These are phyloP conservation scores for Penicillium sclerotigenum DNA, from an alignment of 2,329 filamentous ascomycete genomes.

Conservation along the genomic window DNA sequence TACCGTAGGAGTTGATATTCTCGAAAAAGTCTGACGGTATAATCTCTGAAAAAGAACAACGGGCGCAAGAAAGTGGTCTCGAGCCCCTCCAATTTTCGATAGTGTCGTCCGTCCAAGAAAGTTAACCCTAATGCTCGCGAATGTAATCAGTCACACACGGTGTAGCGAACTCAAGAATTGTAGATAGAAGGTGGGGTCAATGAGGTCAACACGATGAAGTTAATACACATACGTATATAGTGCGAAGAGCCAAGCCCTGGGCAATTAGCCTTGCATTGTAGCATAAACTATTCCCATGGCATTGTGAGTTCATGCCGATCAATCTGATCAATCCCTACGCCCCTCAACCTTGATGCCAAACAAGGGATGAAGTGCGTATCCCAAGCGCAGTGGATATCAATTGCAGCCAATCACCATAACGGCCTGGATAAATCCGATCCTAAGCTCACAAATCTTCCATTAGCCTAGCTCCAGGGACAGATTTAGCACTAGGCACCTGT, in stretches of 20 bases:
- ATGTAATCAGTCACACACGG: not conserved
- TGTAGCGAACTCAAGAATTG: not conserved
- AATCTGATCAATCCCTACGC: conserved; percentile 15
- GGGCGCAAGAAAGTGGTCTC: not conserved
- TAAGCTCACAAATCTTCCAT: not conserved
- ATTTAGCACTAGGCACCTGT: not conserved
- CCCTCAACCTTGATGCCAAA: conserved; percentile 10
- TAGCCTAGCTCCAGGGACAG: conserved; percentile 7
- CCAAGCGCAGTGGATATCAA: not conserved
- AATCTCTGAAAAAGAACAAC: not conserved
- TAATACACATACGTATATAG: too few relatives aligned
- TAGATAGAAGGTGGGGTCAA: not conserved
- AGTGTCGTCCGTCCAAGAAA: not conserved
- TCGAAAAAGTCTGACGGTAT: not conserved
- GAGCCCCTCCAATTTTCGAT: not conserved
- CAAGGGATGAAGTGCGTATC: conserved; percentile 22
- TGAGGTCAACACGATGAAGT: not conserved
- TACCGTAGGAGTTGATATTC: not conserved
- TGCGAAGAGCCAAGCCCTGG: conserved; percentile 5
- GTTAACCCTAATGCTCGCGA: not conserved
- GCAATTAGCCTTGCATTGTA: conserved; percentile 20
- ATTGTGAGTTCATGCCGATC: conserved; percentile 11
- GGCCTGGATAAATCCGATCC: not conserved
- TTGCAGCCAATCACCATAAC: conserved; percentile 9
- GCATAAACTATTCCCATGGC: conserved; percentile 18